These are phyloP conservation scores for Forsythia suspensa DNA, from an alignment of 257 asterid species.

Conservation along the genomic window DNA sequence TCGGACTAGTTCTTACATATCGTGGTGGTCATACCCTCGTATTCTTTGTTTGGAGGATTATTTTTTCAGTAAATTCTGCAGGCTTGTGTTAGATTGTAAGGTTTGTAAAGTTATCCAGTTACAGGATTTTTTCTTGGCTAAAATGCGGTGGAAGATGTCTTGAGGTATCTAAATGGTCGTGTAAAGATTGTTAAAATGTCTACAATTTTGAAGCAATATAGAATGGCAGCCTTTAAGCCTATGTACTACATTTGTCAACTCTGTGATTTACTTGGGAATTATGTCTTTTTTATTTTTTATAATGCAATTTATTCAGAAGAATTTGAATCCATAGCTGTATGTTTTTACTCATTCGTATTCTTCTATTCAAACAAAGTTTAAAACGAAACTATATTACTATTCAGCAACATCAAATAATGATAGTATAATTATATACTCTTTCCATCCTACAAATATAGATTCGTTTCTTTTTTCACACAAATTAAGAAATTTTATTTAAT, in stretches of 20 bases:
- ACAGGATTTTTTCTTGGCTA: conserved; percentile 36
- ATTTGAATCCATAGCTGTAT: background rate
- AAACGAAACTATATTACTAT: no score
- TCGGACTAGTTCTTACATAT: conserved; percentile 11
- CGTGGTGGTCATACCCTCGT: conserved; percentile 9
- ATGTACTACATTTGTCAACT: background rate
- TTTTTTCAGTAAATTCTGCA: conserved; percentile 14
- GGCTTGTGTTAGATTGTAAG: conserved; percentile 37
- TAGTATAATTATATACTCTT: no score
- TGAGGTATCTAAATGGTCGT: background rate
- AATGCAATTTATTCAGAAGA: background rate
- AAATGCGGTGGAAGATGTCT: conserved; percentile 21
- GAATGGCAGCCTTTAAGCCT: background rate
- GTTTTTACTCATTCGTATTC: no score
- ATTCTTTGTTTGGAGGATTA: conserved; percentile 25
- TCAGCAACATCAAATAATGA: no score
- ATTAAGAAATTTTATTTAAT: no score
- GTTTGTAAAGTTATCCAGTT: conserved; percentile 41
- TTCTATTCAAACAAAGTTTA: no score
- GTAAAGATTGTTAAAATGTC: conserved; percentile 13
- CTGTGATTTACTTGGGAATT: background rate
- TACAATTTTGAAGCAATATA: conserved; percentile 14
- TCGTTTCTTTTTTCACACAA: no score
- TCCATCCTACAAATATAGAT: no score
- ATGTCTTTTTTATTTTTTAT: background rate